Percentiles rank a stretch among this genome's conserved stretches.
phyloP scores from a whole-genome alignment of 441 rosid genomes.

The Gossypium davidsonii region DNA sequence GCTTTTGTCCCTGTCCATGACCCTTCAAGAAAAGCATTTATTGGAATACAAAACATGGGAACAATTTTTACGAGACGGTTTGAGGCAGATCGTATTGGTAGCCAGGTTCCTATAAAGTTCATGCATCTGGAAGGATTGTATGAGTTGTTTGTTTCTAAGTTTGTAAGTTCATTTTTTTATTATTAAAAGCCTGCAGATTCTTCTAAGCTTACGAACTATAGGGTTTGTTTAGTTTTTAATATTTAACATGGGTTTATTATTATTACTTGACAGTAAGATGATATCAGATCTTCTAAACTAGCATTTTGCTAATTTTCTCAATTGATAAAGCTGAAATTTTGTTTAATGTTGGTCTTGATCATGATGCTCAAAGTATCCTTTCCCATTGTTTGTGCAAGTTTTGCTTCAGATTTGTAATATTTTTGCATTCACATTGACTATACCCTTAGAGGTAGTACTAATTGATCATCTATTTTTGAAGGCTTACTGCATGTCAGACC shows the following conservation, averaged over 20 bases:
- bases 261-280: background rate
- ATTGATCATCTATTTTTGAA: slow-evolving; percentile 30
- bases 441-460: background rate
- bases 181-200: background rate
- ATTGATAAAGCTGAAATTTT: background rate
- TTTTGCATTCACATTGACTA: background rate
- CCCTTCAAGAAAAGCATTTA: slow-evolving; percentile 87
- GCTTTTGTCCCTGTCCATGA: slow-evolving; percentile 98
- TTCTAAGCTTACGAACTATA: background rate
- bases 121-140: slow-evolving; percentile 97
- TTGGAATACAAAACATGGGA: slow-evolving; percentile 94
- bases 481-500: slow-evolving; percentile 77
- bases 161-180: slow-evolving; percentile 53
- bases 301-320: background rate
- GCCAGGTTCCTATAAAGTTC: slow-evolving; percentile 94
- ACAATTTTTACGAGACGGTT: slow-evolving; percentile 88
- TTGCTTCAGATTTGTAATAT: background rate
- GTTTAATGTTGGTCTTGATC: background rate
- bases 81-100: slow-evolving; percentile 86
- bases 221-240: background rate
- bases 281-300: background rate
- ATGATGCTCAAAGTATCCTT: background rate
- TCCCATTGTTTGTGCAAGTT: background rate
- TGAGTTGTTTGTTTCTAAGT: slow-evolving; percentile 91
- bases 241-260: background rate